Percentiles rank a stretch among this genome's conserved stretches.
Conservation (phyloP, 306 rosid species). For the Vigna trinervia region DNA sequence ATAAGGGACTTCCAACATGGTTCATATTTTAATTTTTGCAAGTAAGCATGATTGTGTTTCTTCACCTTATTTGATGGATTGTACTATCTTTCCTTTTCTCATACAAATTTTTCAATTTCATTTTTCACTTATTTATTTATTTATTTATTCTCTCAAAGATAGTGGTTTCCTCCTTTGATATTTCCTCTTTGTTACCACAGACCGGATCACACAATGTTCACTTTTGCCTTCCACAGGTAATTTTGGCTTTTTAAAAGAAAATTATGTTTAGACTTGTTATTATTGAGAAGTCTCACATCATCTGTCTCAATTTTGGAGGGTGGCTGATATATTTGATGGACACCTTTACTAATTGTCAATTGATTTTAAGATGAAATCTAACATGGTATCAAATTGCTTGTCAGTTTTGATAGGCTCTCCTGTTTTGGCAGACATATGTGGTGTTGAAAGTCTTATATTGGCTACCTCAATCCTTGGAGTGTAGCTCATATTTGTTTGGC, state of each 20-base stretch:
- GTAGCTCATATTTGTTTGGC: no score
- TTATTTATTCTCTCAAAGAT: conserved; percentile 23
- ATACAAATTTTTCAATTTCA: conserved; percentile 11
- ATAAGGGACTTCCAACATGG: no score
- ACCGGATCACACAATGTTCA: conserved; percentile 71
- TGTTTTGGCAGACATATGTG: no score
- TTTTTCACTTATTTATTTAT: conserved; percentile 22
- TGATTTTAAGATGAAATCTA: no score
- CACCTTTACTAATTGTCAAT: no score
- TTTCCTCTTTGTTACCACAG: conserved; percentile 54
- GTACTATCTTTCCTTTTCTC: conserved; percentile 3
- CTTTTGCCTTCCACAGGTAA: conserved; percentile 87
- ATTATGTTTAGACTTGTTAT: conserved; percentile 6
- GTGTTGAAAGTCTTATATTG: no score
- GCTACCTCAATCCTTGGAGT: neutral
- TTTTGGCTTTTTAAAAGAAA: conserved; percentile 23
- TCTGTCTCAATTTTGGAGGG: no score
- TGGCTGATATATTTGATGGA: no score
- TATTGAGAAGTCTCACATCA: no score
- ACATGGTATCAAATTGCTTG: no score
- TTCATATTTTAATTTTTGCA: neutral
- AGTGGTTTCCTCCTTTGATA: conserved; percentile 25
- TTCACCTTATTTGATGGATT: conserved; percentile 9
- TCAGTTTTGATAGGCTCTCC: no score
- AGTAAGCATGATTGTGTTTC: neutral